These are phyloP conservation scores for Trichoderma erinaceum DNA, from an alignment of 495 filamentous ascomycete species.

Conservation along the genomic window DNA sequence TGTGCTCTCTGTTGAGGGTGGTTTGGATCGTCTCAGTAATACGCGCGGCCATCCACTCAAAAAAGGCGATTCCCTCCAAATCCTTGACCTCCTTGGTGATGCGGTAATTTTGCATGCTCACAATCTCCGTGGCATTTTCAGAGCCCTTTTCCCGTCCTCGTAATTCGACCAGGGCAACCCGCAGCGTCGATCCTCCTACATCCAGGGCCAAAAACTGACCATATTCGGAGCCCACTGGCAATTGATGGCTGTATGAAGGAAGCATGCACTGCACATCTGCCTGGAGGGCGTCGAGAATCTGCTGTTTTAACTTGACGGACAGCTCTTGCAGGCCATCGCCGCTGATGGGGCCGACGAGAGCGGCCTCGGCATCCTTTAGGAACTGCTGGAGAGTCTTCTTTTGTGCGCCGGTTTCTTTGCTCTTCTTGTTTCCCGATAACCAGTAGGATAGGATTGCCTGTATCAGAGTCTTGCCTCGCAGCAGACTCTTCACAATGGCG, in stretches of 20 bases:
- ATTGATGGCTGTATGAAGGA: slow-evolving; percentile 60
- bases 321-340: slow-evolving; percentile 34
- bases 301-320: slow-evolving; percentile 38
- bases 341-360: slow-evolving; percentile 34
- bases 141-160: slow-evolving; percentile 41
- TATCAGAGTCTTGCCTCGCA: slow-evolving; percentile 47
- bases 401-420: slow-evolving; percentile 4
- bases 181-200: slow-evolving; percentile 72
- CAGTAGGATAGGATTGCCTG: slow-evolving; percentile 46
- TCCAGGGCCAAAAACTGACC: slow-evolving; percentile 57
- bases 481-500: slow-evolving; percentile 41
- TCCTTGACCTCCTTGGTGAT: slow-evolving; percentile 42
- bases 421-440: slow-evolving; percentile 30
- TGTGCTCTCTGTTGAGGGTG: slow-evolving; percentile 27
- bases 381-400: slow-evolving; percentile 23
- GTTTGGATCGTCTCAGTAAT: slow-evolving; percentile 52
- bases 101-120: slow-evolving; percentile 44
- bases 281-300: slow-evolving; percentile 41
- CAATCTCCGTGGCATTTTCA: slow-evolving; percentile 32
- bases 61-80: slow-evolving; percentile 50
- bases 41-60: slow-evolving; percentile 77
- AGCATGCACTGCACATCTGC: slow-evolving; percentile 49
- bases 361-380: slow-evolving; percentile 30
- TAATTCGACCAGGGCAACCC: slow-evolving; percentile 72
- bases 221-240: slow-evolving; percentile 65